Base-by-base conservation (phyloP, 345 rosid species). In the Citropsis articulata region DNA sequence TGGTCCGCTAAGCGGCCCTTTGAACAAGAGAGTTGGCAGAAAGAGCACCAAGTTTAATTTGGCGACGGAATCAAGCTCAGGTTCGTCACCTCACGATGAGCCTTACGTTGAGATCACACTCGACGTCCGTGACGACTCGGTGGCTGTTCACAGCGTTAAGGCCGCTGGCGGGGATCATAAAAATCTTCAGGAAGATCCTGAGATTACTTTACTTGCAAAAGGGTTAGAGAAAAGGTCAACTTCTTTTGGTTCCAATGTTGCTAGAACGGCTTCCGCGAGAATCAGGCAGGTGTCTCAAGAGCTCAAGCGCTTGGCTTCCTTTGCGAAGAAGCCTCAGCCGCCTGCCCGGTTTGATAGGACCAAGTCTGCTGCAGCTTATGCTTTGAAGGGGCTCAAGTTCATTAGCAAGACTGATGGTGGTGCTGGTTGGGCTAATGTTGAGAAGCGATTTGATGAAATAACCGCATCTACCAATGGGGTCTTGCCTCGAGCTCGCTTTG, bases 371-470 rank as follows among this genome's bases (percentile, higher is more conserved):
- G 97, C 93, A 0, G 67, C 86, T 80, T 84, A 81, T 36, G 95
- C 95, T 28, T 69, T 92, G 80, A 91, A 88, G 8, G 97, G 97
- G 0, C 92, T 92, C 13, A 88, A 92, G 90, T 92, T 92, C 57
- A 91, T 92, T 14, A 91, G 92, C 80, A 91, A 88, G 76, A 81
- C 83, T 13, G 97, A 89, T 22, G 95, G 90, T 2, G 94, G 90
- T 10, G 87, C 87, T 27, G 93, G 92, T 0, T 92, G 97, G 97
- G 75, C 83, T 2, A 90, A 89, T 3, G 93, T 91, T 4, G 97
- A 90, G 87, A 87, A 82, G 64, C 78, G 93, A 57, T 92, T 92
- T 36, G 88, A 88, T 61, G 86, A 86, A 57, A 86, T 91, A 27
- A 87, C 90, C 8, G 90, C 90, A 16, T 82, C 88, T 14, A 88